Evolutionary conservation across 768 basidiomycete genomes (phyloP).

Genomic region (Lyophyllum decastes): DNA sequence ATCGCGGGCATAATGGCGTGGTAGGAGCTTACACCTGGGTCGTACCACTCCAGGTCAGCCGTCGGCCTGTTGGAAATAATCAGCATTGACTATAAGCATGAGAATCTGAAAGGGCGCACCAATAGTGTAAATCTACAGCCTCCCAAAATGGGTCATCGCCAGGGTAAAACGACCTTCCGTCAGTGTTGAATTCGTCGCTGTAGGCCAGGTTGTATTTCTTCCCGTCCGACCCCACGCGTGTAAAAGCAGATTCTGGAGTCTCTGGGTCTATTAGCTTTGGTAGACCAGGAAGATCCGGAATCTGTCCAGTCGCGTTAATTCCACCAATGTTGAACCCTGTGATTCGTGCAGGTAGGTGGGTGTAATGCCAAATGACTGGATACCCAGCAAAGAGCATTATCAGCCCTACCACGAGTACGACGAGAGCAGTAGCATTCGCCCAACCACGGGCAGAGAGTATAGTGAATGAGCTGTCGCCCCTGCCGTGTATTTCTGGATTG

Average conservation of each 20-base stretch:
- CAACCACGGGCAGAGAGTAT: slow-evolving; percentile 84
- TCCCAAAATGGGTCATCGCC: slow-evolving; percentile 88
- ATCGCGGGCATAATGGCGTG: neutral
- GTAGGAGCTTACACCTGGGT: slow-evolving; percentile 51
- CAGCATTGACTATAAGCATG: neutral
- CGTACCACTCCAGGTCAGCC: slow-evolving; percentile 84
- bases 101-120: slow-evolving; percentile 41
- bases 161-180: slow-evolving; percentile 71
- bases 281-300: slow-evolving; percentile 71
- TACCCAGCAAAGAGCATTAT: slow-evolving; percentile 86
- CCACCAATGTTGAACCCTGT: slow-evolving; percentile 86
- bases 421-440: slow-evolving; percentile 73
- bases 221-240: slow-evolving; percentile 74
- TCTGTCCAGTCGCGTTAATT: slow-evolving; percentile 85
- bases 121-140: slow-evolving; percentile 85
- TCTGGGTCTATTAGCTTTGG: slow-evolving; percentile 74
- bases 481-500: slow-evolving; percentile 76
- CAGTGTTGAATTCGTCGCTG: slow-evolving; percentile 70
- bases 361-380: slow-evolving; percentile 71
- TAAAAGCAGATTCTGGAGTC: slow-evolving; percentile 61
- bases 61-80: slow-evolving; percentile 48
- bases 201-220: slow-evolving; percentile 81
- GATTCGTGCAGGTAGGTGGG: slow-evolving; percentile 29
- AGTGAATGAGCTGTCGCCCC: slow-evolving; percentile 60
- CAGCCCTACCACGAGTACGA: slow-evolving; percentile 67